These are phyloP conservation scores for Byssochlamys sp. DNA, from an alignment of 2,329 filamentous ascomycete species.

Conservation along the genomic window DNA sequence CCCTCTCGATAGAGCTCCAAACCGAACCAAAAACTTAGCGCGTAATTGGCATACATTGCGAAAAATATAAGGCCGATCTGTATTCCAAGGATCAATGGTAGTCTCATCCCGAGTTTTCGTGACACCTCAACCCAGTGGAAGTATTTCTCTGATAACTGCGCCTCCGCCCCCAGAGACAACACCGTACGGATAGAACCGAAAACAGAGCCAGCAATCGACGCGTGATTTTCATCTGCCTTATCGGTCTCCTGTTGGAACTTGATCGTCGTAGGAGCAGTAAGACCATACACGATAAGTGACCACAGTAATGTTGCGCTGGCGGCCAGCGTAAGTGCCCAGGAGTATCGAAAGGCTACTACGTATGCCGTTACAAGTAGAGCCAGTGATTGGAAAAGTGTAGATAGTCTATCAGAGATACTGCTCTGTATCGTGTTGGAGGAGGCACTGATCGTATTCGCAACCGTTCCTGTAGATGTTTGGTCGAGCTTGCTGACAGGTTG, in stretches of 20 bases:
- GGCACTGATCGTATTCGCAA: conserved; percentile 44
- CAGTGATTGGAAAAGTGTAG: conserved; percentile 33
- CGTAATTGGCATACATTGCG: conserved; percentile 27
- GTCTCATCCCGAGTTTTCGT: conserved; percentile 18
- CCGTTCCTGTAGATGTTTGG: conserved; percentile 41
- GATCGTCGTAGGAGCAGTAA: conserved; percentile 25
- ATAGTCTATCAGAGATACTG: conserved; percentile 46
- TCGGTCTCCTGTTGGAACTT: conserved; percentile 25
- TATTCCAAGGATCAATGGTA: conserved; percentile 19
- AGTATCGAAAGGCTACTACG: conserved; percentile 44
- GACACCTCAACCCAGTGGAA: conserved; percentile 28
- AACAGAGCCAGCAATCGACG: conserved; percentile 33
- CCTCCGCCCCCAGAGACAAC: conserved; percentile 35
- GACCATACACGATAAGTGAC: conserved; percentile 23
- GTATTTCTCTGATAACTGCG: conserved; percentile 28
- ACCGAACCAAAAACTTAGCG: conserved; percentile 31
- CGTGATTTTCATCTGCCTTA: conserved; percentile 28
- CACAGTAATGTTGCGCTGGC: conserved; percentile 40
- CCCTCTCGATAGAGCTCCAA: conserved; percentile 25
- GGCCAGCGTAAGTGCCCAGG: conserved; percentile 45
- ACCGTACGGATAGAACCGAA: conserved; percentile 38
- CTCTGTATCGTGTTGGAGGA: conserved; percentile 46
- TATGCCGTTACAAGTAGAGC: conserved; percentile 38
- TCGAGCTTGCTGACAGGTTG: conserved; percentile 44
- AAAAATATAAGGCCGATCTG: conserved; percentile 28